Base-by-base conservation (phyloP, 768 basidiomycete species). In the Tricholoma saponaceum region DNA sequence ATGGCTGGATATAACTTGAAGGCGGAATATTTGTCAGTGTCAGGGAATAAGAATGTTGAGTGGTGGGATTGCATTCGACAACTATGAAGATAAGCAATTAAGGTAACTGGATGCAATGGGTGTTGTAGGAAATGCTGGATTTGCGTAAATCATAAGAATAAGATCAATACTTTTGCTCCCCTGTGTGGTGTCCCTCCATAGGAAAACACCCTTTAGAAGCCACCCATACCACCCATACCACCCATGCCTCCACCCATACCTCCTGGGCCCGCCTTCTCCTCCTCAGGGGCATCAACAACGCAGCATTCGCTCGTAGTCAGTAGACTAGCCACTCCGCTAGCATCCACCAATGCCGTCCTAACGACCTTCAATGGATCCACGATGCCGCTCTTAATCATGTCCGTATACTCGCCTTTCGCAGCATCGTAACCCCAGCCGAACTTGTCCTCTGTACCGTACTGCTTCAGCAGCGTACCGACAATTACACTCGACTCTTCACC, bases 361-460 rank as follows among this genome's bases (percentile, higher is more conserved):
- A 97, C 95, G 52, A 98, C 96, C 84, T 96, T 96, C 59, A 95
- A 78, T 1, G 95, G 95, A 76, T 98, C 96, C 46, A 98, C 88
- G 64, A 98, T 97, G 67, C 96, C 96, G 26, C 85, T 80, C 72
- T 87, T 81, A 76, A 98, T 89, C 94, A 98, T 95, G 74, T 98
- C 92, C 46, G 89, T 85, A 68, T 92, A 98, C 75, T 95, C 90
- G 60, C 92, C 93, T 76, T 88, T 89, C 67, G 85, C 81, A 23
- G 95, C 94, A 63, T 97, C 93, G 74, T 97, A 97, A 0, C 95
- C 91, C 84, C 83, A 86, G 12, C 77, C 79, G 69, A 93, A 93
- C 76, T 93, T 84, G 74, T 94, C 94, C 25, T 83, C 72, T 16
- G 75, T 62, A 7, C 83, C 87, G 66, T 92, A 90, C 66, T 84